phyloP scores from a whole-genome alignment of 2,329 filamentous ascomycete genomes.

The Plenodomus tracheiphilus region DNA sequence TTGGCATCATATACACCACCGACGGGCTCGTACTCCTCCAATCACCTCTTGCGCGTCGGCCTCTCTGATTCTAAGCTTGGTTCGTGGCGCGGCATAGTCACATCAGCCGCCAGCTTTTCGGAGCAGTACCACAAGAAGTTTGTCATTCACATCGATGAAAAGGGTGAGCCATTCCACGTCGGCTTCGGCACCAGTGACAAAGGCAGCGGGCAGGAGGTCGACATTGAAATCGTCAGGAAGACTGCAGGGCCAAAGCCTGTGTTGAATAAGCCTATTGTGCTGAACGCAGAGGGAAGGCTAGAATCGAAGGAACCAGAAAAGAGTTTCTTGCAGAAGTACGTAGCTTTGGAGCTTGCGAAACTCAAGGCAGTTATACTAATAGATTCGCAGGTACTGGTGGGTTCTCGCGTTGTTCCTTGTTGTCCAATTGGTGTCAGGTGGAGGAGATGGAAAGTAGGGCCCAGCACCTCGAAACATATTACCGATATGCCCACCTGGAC shows the following conservation, averaged over 20 bases:
- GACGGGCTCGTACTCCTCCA: conserved; percentile 35
- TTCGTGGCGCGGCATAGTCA: conserved; percentile 52
- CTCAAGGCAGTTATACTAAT: conserved; percentile 12
- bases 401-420: conserved; percentile 52
- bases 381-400: conserved; percentile 53
- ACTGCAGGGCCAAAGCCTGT: conserved; percentile 46
- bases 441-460: conserved; percentile 32
- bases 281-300: conserved; percentile 60
- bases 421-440: conserved; percentile 51
- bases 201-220: conserved; percentile 42
- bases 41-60: conserved; percentile 50
- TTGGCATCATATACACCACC: conserved; percentile 43
- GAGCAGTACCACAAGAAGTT: conserved; percentile 49
- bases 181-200: conserved; percentile 47
- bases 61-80: conserved; percentile 44
- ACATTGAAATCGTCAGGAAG: conserved; percentile 47
- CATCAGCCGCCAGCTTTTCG: conserved; percentile 49
- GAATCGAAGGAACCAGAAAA: conserved; percentile 52
- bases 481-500: background rate
- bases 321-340: conserved; percentile 56
- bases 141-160: conserved; percentile 48
- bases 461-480: background rate
- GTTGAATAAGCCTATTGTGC: conserved; percentile 58
- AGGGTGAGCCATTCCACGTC: conserved; percentile 51
- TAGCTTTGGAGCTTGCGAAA: conserved; percentile 4